A percentile compares a stretch with the other conserved stretches of the same genome.
These are phyloP conservation scores for Nothophytophthora sp. DNA, from an alignment of 352 stramenopile species.

Conservation along the genomic window DNA sequence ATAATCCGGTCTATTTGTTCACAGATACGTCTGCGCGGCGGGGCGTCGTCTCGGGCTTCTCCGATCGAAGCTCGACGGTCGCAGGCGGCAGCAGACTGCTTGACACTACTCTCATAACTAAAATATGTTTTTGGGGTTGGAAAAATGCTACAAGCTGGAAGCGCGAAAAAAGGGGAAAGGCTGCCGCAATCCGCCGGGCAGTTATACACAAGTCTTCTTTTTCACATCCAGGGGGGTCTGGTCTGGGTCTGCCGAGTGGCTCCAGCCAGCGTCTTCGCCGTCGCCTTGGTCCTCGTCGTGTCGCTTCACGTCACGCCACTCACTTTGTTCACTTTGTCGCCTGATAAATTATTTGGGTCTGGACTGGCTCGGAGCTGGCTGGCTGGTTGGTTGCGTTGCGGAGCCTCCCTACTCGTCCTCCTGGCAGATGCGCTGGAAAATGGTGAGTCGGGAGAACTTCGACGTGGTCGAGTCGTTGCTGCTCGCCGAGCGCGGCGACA, in stretches of 20 bases:
- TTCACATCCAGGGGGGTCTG: conserved; percentile 30
- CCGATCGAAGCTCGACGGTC: conserved; percentile 11
- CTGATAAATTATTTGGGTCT: conserved; percentile 56
- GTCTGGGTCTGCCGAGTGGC: not conserved
- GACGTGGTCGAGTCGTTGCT: conserved; percentile 35
- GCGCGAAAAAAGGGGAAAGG: conserved; percentile 22
- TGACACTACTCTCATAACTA: no score
- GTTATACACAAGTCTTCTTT: conserved; percentile 45
- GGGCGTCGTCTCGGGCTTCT: no score
- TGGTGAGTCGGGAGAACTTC: conserved; percentile 74
- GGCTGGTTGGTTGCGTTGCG: conserved; percentile 9
- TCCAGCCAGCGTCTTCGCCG: conserved; percentile 7
- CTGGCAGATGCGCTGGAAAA: conserved; percentile 85
- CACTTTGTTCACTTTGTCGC: conserved; percentile 29
- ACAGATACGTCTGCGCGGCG: not conserved
- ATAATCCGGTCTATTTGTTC: conserved; percentile 3
- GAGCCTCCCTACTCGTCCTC: conserved; percentile 47
- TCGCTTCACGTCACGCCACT: conserved; percentile 24
- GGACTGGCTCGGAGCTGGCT: conserved; percentile 14
- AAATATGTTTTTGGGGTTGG: conserved; percentile 31
- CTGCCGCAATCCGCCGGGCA: conserved; percentile 35
- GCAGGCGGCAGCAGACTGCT: no score
- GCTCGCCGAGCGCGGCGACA: conserved; percentile 33
- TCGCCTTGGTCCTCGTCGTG: conserved; percentile 18
- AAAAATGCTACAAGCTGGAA: conserved; percentile 42